Evolutionary conservation across 1,284 basidiomycete genomes (phyloP), one percentile per base, ranked within the genome.

Genomic region (Fistulinella cinereoalba): DNA sequence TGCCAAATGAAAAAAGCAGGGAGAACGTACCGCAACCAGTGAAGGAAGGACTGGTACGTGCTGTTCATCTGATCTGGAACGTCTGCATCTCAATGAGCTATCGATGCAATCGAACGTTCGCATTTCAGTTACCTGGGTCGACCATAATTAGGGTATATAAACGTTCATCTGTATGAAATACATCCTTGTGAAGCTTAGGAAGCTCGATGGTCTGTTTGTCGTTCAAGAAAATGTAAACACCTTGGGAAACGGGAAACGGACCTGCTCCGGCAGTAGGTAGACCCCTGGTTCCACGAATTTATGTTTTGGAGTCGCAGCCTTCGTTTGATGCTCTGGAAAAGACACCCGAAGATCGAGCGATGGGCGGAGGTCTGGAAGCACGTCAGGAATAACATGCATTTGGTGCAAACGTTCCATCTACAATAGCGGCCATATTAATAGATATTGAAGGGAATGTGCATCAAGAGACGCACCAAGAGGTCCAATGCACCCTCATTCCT

Each of bases 361-460:
- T 0, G 93, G 92, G 41, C 79, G 79, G 16, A 96, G 66, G 27
- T 72, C 72, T 0, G 90, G 81, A 7, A 97, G 65, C 2, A 95
- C 71, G 64, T 98, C 96, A 0, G 96, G 95, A 4, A 97, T 75
- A 43, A 98, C 83, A 43, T 85, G 73, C 90, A 97, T 92, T 69
- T 93, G 86, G 58, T 88, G 76, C 38, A 96, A 67, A 57, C 94
- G 85, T 66, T 97, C 90, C 90, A 97, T 97, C 84, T 93, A 46
- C n/a, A n/a, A n/a, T n/a, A n/a, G n/a, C n/a, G n/a, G 9, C 16
- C 29, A 13, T 41, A n/a, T n/a, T 31, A 37, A 43, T 52, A 34
- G 39, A 34, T 27, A 23, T n/a, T 16, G 7, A 22, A 7, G 38
- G 24, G n/a, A 22, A 8, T 39, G 3, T n/a, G n/a, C 13, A 33